These are phyloP conservation scores for Ilex paraguariensis DNA, from an alignment of 305 asterid genomes.

Conservation along the genomic window DNA sequence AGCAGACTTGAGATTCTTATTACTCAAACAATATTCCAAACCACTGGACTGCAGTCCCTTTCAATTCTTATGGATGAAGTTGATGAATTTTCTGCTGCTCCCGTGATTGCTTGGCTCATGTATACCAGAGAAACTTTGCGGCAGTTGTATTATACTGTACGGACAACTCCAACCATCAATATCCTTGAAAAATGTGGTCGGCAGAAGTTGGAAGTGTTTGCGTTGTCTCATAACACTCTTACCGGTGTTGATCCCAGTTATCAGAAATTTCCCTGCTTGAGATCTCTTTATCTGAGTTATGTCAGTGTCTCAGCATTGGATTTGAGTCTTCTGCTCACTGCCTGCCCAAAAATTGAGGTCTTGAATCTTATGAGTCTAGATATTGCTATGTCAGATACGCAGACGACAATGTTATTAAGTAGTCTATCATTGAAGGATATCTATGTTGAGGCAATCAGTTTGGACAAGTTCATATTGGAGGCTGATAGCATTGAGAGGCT, in stretches of 20 bases:
- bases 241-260: constrained; percentile 83
- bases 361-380: constrained; percentile 64
- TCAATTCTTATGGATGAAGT: not conserved
- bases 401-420: constrained; percentile 69
- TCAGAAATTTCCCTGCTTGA: constrained; percentile 69
- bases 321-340: constrained; percentile 64
- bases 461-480: constrained; percentile 82
- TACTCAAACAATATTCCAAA: constrained; percentile 6
- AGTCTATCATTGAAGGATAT: constrained; percentile 75
- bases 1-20: constrained; percentile 10
- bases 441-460: constrained; percentile 73
- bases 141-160: constrained; percentile 6
- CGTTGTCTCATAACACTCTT: constrained; percentile 70
- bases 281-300: constrained; percentile 60
- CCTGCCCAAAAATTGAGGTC: constrained; percentile 62
- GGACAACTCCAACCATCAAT: constrained; percentile 10
- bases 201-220: constrained; percentile 72
- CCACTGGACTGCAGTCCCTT: constrained; percentile 6
- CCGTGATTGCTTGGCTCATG: constrained; percentile 10
- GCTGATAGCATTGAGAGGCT: constrained; percentile 80
- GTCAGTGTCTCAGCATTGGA: constrained; percentile 82
- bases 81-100: not conserved
- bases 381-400: constrained; percentile 84
- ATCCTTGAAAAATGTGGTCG: constrained; percentile 62
- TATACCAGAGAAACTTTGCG: constrained; percentile 6